Evolutionary conservation across 2,329 filamentous ascomycete genomes (phyloP), one percentile per base, ranked within the genome.

Genomic region (Botrytis squamosa): DNA sequence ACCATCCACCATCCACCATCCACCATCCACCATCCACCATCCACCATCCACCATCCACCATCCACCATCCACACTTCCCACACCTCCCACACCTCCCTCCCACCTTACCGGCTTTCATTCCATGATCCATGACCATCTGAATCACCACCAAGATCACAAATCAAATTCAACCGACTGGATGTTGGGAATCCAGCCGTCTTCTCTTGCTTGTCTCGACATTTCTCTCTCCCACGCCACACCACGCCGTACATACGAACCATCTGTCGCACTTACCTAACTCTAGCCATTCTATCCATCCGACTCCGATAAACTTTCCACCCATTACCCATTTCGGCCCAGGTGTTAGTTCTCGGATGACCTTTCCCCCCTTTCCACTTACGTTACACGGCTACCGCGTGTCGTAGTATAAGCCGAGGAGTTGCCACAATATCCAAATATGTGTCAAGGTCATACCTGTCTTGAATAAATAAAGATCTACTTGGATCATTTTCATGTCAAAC

Each of bases 391-490:
- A 25, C 29, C 40, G 33, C 49, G 25, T 57, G 25, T 42, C 22
- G 36, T 57, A 22, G 36, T 55, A 18, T 55, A 14, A 52, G n/a
- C 49, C 36, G 36, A 68, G 40, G 25, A 68, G 40, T 52, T 55
- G 49, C n/a, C 25, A 68, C 65, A 40, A 42, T 68, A 55, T 68
- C 20, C 8, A 16, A 18, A 57, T 18, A 29, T 57, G 36, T 68
- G 65, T n/a, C 65, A 57, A 68, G 65, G 65, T 42, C 36, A 55
- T 55, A 68, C 46, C 36, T 68, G 65, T 68, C 36, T 42, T 40
- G 49, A 14, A 42, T 52, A 25, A 29, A 25, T 42, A 44, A 38
- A n/a, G 49, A 68, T 68, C 36, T 57, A 42, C n/a, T 36, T 68
- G 2, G 49, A 68, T 68, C 36, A 3, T 52, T 42, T 68, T 68